Evolutionary conservation across 805 yeast genomes (phyloP), one percentile per base, ranked within the genome.

Genomic region (Teunomyces kruisii): DNA sequence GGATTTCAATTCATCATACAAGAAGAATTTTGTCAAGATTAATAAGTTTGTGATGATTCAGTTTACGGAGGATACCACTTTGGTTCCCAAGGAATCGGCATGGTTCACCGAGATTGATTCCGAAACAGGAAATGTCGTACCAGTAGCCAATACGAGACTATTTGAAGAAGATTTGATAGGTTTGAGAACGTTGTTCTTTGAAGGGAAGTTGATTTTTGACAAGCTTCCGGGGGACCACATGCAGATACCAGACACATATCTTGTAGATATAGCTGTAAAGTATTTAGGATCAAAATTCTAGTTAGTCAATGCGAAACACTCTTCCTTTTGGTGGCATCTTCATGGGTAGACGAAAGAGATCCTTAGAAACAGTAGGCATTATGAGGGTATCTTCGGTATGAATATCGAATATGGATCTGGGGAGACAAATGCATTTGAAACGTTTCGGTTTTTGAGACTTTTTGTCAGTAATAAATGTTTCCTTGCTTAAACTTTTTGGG

Each of bases 31-130:
- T 40, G 53, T 61, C 12, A 51, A 48, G 6, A 57, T 86, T 31
- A 70, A 80, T 14, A 74, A 69, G 40, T 64, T 87, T 28, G 87
- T 84, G 0, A 61, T 88, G 73, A 67, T 84, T 2, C 61, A 69
- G 61, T 87, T 88, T 53, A 62, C 64, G 2, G 62, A 78, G 48
- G 96, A 87, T 59, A 75, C 75, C n/a, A 84, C 86, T 1, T 64
- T 87, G 6, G 81, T 81, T 5, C 96, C 96, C 1, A 81, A 79
- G 55, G 86, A 85, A 46, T 79, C 84, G 43, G 83, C 91, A 1
- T 79, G 81, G 79, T 83, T 85, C 56, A 74, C 64, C 40, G 90
- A 85, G 53, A 48, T 63, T 5, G 80, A 82, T 49, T 53, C 50
- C 2, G 28, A 35, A 9, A 62, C 77, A 0, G 83, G 80, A 0